A percentile compares a stretch with the other conserved stretches of the same genome.
Conservation (phyloP, 805 yeast genomes). For the Wickerhamiella kazuoi region DNA sequence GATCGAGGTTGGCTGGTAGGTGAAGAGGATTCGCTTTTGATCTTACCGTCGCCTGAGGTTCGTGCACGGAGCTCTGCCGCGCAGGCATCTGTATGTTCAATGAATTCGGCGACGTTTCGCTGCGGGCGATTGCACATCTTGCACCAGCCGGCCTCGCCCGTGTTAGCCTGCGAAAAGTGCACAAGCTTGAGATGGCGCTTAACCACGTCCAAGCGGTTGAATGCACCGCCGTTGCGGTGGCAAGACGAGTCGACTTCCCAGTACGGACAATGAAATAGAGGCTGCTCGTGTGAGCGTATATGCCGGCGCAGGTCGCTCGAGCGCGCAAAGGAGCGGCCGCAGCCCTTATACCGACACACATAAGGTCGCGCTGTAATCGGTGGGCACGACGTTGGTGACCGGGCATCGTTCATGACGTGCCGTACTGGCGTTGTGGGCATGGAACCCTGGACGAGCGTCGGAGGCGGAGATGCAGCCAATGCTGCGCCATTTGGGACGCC, state of each 20-base stretch:
- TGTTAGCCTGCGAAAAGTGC: constrained; percentile 36
- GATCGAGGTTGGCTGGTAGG: too few species aligned
- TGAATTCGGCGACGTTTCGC: constrained; percentile 34
- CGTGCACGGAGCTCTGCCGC: constrained; percentile 14
- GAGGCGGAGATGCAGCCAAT: too few species aligned
- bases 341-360: constrained; percentile 25
- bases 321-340: constrained; percentile 56
- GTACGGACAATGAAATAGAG: constrained; percentile 55
- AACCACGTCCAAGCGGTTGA: constrained; percentile 54
- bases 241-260: constrained; percentile 54
- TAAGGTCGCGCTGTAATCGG: constrained; percentile 13
- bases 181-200: constrained; percentile 56
- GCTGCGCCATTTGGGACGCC: too few species aligned
- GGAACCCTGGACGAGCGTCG: too few species aligned
- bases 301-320: constrained; percentile 56
- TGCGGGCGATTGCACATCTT: constrained; percentile 44
- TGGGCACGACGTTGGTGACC: too few species aligned
- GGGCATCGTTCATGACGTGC: too few species aligned
- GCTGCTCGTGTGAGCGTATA: constrained; percentile 44
- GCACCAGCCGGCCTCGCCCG: constrained; percentile 51
- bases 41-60: too few species aligned
- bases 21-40: too few species aligned
- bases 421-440: too few species aligned
- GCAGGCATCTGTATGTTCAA: constrained; percentile 49
- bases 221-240: constrained; percentile 61